Percentiles rank a stretch among this genome's conserved stretches.
Conservation (phyloP, 129 eudicot genomes). For the Dittrichia graveolens region DNA sequence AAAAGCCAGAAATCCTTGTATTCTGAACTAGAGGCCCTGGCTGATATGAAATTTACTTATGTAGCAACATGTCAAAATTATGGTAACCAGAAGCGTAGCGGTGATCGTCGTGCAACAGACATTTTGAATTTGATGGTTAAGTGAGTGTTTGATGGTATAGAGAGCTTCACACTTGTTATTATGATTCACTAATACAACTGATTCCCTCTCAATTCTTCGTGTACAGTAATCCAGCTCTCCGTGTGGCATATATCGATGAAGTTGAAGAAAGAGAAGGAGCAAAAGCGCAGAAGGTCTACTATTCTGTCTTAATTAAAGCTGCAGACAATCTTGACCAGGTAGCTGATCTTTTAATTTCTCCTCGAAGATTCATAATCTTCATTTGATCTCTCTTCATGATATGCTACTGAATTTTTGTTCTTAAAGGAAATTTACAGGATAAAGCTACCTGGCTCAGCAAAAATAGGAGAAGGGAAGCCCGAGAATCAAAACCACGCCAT, state of each 20-base stretch:
- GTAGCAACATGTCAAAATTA: constrained; percentile 97
- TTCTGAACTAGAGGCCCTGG: constrained; percentile 89
- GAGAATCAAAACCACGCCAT: constrained; percentile 99
- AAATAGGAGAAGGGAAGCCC: constrained; percentile 98
- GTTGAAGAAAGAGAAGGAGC: constrained; percentile 90
- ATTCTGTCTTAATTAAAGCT: constrained; percentile 91
- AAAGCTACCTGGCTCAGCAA: constrained; percentile 93
- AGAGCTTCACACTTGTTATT: background rate
- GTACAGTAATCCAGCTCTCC: constrained; percentile 88
- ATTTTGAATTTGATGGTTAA: constrained; percentile 94
- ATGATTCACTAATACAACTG: constrained; percentile 8
- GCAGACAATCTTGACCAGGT: constrained; percentile 99
- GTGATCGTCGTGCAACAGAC: constrained; percentile 99
- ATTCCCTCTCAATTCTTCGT: constrained; percentile 17
- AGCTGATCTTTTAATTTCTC: constrained; percentile 19
- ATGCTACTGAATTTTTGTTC: constrained; percentile 18
- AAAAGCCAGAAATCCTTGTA: constrained; percentile 83
- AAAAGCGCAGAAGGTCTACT: constrained; percentile 78
- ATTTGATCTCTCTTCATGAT: constrained; percentile 19
- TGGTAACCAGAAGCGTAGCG: constrained; percentile 95
- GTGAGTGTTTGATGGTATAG: constrained; percentile 50
- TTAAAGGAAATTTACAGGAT: constrained; percentile 94
- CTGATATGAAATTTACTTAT: constrained; percentile 97
- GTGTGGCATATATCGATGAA: constrained; percentile 98
- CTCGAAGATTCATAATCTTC: constrained; percentile 15